Evolutionary conservation across 129 eudicot genomes (phyloP).

Genomic region (Gnaphalium uliginosum): DNA sequence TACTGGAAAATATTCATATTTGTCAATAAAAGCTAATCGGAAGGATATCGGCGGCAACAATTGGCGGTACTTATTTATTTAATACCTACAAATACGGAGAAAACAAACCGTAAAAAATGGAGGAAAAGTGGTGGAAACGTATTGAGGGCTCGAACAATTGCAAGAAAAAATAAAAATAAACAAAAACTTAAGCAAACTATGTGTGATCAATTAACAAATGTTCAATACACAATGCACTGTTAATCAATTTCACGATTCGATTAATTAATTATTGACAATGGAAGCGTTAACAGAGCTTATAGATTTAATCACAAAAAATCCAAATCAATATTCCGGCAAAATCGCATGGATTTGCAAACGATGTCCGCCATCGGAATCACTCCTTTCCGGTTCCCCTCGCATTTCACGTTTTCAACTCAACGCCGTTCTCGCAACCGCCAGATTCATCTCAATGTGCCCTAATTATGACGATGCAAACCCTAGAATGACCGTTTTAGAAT

Average conservation of each 20-base stretch:
- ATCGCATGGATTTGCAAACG: conserved; percentile 79
- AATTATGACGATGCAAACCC: conserved; percentile 51
- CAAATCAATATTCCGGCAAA: conserved; percentile 54
- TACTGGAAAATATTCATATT: not conserved
- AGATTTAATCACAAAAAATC: conserved; percentile 68
- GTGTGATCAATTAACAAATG: conserved; percentile 4
- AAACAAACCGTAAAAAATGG: conserved; percentile 21
- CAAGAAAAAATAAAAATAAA: not conserved
- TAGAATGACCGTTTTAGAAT: conserved; percentile 51
- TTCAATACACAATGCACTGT: not conserved
- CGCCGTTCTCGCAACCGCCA: conserved; percentile 66
- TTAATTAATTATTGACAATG: conserved; percentile 37
- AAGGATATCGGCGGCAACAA: conserved; percentile 11
- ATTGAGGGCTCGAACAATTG: conserved; percentile 10
- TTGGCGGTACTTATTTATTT: conserved; percentile 6
- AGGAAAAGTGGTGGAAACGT: conserved; percentile 25
- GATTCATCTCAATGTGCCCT: conserved; percentile 71
- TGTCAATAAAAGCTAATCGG: not conserved
- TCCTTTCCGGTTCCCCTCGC: conserved; percentile 64
- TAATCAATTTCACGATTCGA: conserved; percentile 11
- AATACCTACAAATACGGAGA: conserved; percentile 31
- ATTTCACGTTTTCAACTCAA: conserved; percentile 88
- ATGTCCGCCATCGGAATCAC: conserved; percentile 74
- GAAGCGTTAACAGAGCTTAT: conserved; percentile 85
- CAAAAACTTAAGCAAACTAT: not conserved